A percentile compares a stretch with the other conserved stretches of the same genome.
Conservation (phyloP, 331 rosid species). For the Prunus yedoensis region DNA sequence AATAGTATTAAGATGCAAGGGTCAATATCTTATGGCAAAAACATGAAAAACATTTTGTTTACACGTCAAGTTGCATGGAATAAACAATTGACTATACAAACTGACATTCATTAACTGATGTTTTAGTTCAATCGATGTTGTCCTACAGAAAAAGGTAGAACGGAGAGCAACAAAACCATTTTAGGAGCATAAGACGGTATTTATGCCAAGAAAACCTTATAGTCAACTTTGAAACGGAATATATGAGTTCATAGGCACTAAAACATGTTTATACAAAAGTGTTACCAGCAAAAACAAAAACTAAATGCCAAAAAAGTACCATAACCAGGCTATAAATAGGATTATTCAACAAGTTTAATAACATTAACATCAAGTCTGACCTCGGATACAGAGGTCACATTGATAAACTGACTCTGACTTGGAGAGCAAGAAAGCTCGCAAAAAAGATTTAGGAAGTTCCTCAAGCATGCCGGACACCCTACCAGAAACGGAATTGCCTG, state of each 20-base stretch:
- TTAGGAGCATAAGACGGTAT: not conserved
- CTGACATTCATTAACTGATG: not conserved
- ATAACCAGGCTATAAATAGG: constrained; percentile 14
- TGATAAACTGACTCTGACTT: constrained; percentile 78
- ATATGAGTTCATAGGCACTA: constrained; percentile 15
- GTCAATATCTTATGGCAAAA: not conserved
- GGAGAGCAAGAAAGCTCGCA: constrained; percentile 98
- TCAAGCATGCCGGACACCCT: constrained; percentile 98
- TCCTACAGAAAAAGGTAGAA: constrained; percentile 7
- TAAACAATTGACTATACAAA: not conserved
- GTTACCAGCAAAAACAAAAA: constrained; percentile 23
- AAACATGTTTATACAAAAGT: constrained; percentile 5
- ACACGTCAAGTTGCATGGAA: not conserved
- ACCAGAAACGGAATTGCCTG: constrained; percentile 96
- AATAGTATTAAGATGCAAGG: not conserved
- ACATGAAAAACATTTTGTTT: not conserved
- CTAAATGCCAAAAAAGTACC: not conserved
- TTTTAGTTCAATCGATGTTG: not conserved
- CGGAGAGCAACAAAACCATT: constrained; percentile 14
- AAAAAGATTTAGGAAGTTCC: constrained; percentile 90
- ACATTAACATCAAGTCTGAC: constrained; percentile 40
- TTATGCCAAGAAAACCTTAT: constrained; percentile 6
- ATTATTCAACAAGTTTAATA: constrained; percentile 6
- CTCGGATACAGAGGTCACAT: constrained; percentile 77
- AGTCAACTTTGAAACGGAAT: constrained; percentile 3